Percentiles rank a stretch among this genome's conserved stretches.
Conservation (phyloP, 495 filamentous ascomycete species). For the Lindgomyces ingoldianus region DNA sequence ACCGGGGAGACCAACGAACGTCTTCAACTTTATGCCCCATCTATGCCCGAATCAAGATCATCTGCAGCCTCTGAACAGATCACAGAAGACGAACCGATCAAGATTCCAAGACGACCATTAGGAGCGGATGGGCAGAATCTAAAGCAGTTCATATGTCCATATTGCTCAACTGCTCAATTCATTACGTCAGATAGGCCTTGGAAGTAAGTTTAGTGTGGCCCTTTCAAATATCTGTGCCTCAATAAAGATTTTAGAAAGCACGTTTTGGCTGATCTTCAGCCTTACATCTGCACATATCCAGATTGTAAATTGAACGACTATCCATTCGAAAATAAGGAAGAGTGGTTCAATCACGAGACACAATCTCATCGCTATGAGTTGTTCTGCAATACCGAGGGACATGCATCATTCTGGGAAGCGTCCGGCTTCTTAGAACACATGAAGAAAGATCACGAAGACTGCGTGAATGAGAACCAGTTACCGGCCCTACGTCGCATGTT, state of each 20-base stretch:
- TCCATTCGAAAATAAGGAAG: neutral
- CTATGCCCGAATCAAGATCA: conserved; percentile 5
- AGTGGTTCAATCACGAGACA: neutral
- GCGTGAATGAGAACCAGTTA: neutral
- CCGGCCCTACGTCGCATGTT: neutral
- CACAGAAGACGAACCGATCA: neutral
- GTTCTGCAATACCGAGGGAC: neutral
- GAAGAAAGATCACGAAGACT: neutral
- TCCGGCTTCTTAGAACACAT: neutral
- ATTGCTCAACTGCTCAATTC: conserved; percentile 4
- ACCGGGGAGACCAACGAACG: neutral
- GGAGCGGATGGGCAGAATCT: conserved; percentile 7
- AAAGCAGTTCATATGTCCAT: conserved; percentile 8
- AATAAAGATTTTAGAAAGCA: no score
- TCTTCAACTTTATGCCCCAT: conserved; percentile 8
- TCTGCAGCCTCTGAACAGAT: neutral
- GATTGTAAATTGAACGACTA: neutral
- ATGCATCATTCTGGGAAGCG: neutral
- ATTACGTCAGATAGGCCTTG: conserved; percentile 1
- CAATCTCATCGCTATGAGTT: neutral
- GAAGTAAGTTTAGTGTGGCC: conserved; percentile 1
- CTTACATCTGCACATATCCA: neutral
- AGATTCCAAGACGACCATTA: conserved; percentile 1
- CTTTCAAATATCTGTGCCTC: no score
- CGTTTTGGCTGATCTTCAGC: neutral